Conservation (phyloP, 805 yeast genomes). For the Candida chauliodis region DNA sequence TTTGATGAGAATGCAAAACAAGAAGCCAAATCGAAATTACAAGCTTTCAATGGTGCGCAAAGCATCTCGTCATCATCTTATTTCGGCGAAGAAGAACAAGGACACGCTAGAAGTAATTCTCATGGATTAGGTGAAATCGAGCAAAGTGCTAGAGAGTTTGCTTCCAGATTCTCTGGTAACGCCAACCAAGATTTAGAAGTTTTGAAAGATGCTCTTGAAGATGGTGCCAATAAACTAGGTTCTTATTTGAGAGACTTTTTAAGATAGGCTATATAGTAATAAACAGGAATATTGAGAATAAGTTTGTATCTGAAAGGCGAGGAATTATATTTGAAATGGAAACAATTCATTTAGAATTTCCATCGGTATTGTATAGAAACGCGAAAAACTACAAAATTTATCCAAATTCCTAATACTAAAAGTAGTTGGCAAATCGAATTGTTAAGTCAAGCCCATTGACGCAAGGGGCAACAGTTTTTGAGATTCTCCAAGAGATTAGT, state of each 20-base stretch:
- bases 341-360: too few species aligned
- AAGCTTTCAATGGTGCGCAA: slow-evolving; percentile 78
- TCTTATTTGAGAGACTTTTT: slow-evolving; percentile 83
- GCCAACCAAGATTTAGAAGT: slow-evolving; percentile 89
- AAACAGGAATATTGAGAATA: too few species aligned
- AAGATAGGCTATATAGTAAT: too few species aligned
- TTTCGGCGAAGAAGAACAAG: slow-evolving; percentile 69
- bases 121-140: slow-evolving; percentile 46
- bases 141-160: slow-evolving; percentile 56
- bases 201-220: slow-evolving; percentile 87
- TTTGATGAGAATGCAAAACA: slow-evolving; percentile 73
- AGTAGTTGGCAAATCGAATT: too few species aligned
- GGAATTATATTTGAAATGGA: too few species aligned
- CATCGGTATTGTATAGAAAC: too few species aligned
- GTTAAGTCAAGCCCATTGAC: too few species aligned
- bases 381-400: too few species aligned
- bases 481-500: too few species aligned
- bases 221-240: slow-evolving; percentile 87
- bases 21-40: slow-evolving; percentile 81
- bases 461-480: too few species aligned
- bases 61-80: slow-evolving; percentile 90
- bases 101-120: slow-evolving; percentile 6
- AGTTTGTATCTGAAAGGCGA: too few species aligned
- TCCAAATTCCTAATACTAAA: too few species aligned
- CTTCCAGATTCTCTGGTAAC: slow-evolving; percentile 64